Base-by-base conservation (phyloP, 2,329 filamentous ascomycete genomes). In the Penicillium italicum region DNA sequence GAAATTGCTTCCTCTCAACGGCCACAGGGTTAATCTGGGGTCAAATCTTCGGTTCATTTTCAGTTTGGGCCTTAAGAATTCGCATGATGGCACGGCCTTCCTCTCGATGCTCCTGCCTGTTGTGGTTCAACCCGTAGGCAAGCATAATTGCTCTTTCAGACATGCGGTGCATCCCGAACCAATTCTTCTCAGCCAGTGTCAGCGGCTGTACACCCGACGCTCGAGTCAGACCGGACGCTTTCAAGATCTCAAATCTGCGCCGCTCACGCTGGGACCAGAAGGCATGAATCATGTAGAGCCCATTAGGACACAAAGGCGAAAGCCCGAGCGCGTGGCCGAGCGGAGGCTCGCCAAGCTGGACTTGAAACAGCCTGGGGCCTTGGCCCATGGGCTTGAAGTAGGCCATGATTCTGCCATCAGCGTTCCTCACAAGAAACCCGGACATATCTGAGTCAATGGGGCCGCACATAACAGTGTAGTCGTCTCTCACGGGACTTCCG, bases 51-150 rank as follows among this genome's bases (percentile, higher is more conserved):
- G 14, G 18, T 12, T 34, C 43, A 33, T 34, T n/a, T n/a, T 46
- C 5, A 10, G 20, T 26, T 8, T 46, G 43, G 5, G 20, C 24
- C 30, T 24, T 48, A 1, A 48, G 22, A 38, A 38, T 38, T 16
- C 45, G 45, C 45, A 38, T 26, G 45, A 48, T 48, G 12, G 45
- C 45, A 28, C 45, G 45, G 33, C n/a, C 24, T 38, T 48, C 45
- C 24, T 38, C 16, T 26, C 10, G 45, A 28, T 48, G 33, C n/a
- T 48, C n/a, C 22, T 2, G 3, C 43, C 14, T 22, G 20, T 46
- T n/a, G 3, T n/a, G 6, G 5, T 24, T 5, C 20, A 46, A 46
- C 9, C 43, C 43, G 9, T 46, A 46, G 1, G 20, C 43, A n/a
- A 34, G 3, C 22, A 5, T 3, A 34, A 34, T 34, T 24, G 1